Evolutionary conservation across 768 basidiomycete species (phyloP).

Genomic region (Leccinum uliginosum): DNA sequence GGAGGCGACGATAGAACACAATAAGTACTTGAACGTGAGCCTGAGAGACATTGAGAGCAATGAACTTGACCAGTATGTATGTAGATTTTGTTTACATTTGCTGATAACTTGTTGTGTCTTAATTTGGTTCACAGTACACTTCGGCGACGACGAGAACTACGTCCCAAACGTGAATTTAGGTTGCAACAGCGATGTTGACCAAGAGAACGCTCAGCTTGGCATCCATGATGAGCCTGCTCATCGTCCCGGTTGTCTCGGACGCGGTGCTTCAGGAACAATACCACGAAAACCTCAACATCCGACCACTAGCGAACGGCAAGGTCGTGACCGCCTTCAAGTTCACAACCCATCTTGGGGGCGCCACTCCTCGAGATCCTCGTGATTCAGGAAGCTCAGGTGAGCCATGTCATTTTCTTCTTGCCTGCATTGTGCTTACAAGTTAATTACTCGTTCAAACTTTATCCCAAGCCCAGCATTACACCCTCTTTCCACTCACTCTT

Average conservation of each 20-base stretch:
- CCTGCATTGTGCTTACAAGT: not conserved
- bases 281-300: conserved; percentile 48
- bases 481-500: conserved; percentile 79
- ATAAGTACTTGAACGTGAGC: not conserved
- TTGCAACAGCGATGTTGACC: not conserved
- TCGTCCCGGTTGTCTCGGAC: conserved; percentile 2
- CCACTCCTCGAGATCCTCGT: conserved; percentile 52
- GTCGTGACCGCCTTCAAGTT: conserved; percentile 81
- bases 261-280: conserved; percentile 31
- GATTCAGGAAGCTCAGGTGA: conserved; percentile 44
- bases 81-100: not conserved
- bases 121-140: not conserved
- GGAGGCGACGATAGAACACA: not conserved
- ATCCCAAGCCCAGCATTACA: conserved; percentile 74
- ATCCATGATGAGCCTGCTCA: conserved; percentile 10
- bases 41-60: not conserved
- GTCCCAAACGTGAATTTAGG: not conserved
- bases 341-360: conserved; percentile 53
- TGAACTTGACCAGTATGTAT: not conserved
- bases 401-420: conserved; percentile 15
- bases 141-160: not conserved
- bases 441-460: not conserved
- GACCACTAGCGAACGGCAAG: conserved; percentile 76
- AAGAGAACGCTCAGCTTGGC: conserved; percentile 2
- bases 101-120: not conserved